phyloP scores from a whole-genome alignment of 2,329 filamentous ascomycete species.

The Aureobasidium melanogenum region DNA sequence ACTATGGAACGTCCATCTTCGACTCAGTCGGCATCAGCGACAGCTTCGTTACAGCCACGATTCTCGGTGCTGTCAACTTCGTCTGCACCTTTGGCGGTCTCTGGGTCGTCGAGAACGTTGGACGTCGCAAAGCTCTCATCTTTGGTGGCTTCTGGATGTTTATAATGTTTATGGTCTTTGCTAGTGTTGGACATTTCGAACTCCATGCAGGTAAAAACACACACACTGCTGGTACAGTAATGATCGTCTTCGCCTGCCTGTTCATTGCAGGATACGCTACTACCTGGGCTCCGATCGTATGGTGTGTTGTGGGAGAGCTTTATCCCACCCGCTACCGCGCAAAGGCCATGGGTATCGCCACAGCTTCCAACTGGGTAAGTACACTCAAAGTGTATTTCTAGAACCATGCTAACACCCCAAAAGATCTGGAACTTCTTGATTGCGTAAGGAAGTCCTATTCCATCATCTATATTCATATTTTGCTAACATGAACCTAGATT shows the following conservation, averaged over 20 bases:
- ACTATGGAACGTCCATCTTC: conserved; percentile 39
- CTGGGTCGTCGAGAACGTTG: conserved; percentile 38
- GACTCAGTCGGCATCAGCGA: conserved; percentile 30
- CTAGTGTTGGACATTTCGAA: conserved; percentile 20
- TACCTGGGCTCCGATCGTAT: conserved; percentile 63
- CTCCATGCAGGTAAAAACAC: conserved; percentile 16
- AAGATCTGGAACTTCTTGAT: conserved; percentile 30
- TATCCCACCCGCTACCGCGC: conserved; percentile 52
- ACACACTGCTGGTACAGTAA: conserved; percentile 44
- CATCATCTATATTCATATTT: no score
- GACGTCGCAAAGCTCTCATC: conserved; percentile 38
- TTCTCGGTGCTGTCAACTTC: conserved; percentile 41
- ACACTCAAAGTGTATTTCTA: no score
- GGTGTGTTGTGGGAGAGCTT: conserved; percentile 59
- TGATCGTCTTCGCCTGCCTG: conserved; percentile 61
- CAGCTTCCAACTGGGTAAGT: conserved; percentile 50
- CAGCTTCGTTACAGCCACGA: conserved; percentile 39
- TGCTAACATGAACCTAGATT: no score
- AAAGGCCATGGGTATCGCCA: conserved; percentile 48
- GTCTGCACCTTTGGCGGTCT: conserved; percentile 39
- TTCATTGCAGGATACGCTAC: conserved; percentile 48
- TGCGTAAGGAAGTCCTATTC: neutral
- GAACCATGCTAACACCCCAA: no score
- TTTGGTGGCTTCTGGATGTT: conserved; percentile 41
- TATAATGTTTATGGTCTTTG: conserved; percentile 44